Evolutionary conservation across 2,329 filamentous ascomycete species (phyloP).

Genomic region (Nemania serpens): DNA sequence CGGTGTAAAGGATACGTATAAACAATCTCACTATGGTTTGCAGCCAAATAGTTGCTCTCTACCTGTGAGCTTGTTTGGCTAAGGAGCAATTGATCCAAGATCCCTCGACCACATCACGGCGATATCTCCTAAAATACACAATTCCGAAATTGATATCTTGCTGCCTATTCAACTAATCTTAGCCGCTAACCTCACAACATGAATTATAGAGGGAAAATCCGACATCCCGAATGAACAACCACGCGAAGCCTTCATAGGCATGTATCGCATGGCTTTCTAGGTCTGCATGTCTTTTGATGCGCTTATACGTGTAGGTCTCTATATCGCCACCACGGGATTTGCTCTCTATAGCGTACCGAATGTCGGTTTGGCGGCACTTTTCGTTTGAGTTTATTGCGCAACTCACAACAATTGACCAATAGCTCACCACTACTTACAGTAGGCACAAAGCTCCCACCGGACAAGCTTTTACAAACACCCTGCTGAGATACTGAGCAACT

Average conservation of each 20-base stretch:
- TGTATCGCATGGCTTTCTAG: conserved; percentile 2
- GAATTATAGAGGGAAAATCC: neutral
- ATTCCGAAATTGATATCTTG: neutral
- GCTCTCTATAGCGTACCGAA: neutral
- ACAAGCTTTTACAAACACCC: too few species aligned
- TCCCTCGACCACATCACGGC: neutral
- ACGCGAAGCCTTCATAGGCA: neutral
- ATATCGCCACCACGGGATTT: neutral
- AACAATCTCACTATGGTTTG: neutral
- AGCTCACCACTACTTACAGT: too few species aligned
- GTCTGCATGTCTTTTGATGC: neutral
- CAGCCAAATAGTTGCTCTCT: too few species aligned
- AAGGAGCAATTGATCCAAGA: neutral
- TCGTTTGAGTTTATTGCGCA: neutral
- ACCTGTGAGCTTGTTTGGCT: too few species aligned
- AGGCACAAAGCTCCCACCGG: too few species aligned
- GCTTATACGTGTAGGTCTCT: conserved; percentile 1
- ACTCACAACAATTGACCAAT: neutral
- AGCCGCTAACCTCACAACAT: conserved; percentile 1
- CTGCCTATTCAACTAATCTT: neutral
- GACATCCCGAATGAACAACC: neutral
- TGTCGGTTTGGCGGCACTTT: neutral
- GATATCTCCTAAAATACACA: conserved; percentile 1
- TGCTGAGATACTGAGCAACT: too few species aligned
- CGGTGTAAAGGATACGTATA: neutral